Base-by-base conservation (phyloP, 805 yeast genomes). In the Kurtzmaniella cleridarum region DNA sequence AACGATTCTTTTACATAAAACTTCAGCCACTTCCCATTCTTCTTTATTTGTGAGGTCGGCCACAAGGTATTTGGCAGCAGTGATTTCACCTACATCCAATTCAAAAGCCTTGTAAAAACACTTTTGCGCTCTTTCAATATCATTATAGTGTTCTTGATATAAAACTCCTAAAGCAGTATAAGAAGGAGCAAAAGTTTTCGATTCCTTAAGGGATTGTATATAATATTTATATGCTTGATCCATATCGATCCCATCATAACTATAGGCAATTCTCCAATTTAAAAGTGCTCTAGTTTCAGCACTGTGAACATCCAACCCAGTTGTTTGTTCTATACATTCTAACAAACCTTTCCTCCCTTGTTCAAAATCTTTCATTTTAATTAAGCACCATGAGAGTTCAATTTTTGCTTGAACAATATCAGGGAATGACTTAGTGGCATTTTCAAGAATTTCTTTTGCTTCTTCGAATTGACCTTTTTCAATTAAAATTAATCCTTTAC, bases 71-170 rank as follows among this genome's bases (percentile, higher is more conserved):
- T 73, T 71, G 0, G 95, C 95, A 1, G 98, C 86, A 1, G 60
- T 63, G 7, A 84, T 62, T 53, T 93, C 95, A 11, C 82, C 76
- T 0, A 81, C 73, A 57, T 89, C 93, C 24, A 91, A 62, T 51
- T 91, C 97, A 55, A 91, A 85, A 0, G 98, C 96, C 51, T 81
- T 86, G 55, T 82, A 79, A 56, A 82, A 91, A 57, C 96, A 89
- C 54, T 87, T 88, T 39, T 80, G 79, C 0, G 97, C 95, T 35
- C 93, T 74, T 0, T 64, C 62, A 20, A 60, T 54, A 51, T 89
- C 96, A 8, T 67, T 60, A 43, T 71, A 79, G 42, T 73, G 64
- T 2, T 74, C 71, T 3, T 73, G 60, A 51, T 87, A 90, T n/a
- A 87, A 67, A 36, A 73, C 57, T 17, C 98, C 98, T 18, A 93